These are phyloP conservation scores for Diaporthe eres DNA, from an alignment of 2,329 filamentous ascomycete genomes.

Conservation along the genomic window DNA sequence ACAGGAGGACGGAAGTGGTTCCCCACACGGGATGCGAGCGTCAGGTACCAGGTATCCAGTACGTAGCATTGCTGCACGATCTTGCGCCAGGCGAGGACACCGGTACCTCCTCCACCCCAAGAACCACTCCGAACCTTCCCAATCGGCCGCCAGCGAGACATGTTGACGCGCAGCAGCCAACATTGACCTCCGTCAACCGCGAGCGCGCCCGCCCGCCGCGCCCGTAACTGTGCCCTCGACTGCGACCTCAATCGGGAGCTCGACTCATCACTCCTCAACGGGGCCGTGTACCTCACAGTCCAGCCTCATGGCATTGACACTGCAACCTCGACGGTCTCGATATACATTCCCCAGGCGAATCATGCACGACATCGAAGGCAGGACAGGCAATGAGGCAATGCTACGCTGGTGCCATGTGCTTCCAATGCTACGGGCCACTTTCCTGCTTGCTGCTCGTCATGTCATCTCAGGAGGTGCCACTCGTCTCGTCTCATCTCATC, in stretches of 20 bases:
- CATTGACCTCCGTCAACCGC: background rate
- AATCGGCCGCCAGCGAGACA: background rate
- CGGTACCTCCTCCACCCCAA: background rate
- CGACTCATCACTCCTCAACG: background rate
- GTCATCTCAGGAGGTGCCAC: conserved; percentile 28
- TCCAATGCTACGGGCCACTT: conserved; percentile 23
- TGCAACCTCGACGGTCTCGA: conserved; percentile 23
- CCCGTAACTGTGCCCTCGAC: background rate
- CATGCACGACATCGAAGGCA: conserved; percentile 28
- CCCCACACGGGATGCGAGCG: conserved; percentile 19
- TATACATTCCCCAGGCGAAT: conserved; percentile 19
- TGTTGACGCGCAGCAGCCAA: background rate
- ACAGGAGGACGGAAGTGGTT: conserved; percentile 21
- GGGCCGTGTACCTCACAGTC: background rate
- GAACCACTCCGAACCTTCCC: background rate
- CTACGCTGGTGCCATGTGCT: conserved; percentile 34
- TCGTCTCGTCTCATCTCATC: conserved; percentile 28
- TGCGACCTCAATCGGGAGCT: conserved; percentile 6
- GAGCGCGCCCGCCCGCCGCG: background rate
- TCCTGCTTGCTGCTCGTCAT: conserved; percentile 22
- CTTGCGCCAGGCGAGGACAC: background rate
- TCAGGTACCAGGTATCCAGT: background rate
- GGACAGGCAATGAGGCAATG: conserved; percentile 22
- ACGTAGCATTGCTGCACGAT: background rate
- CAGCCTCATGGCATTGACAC: conserved; percentile 24